Conservation (phyloP, 73 alveolate genomes). For the Paramecium caudatum region DNA sequence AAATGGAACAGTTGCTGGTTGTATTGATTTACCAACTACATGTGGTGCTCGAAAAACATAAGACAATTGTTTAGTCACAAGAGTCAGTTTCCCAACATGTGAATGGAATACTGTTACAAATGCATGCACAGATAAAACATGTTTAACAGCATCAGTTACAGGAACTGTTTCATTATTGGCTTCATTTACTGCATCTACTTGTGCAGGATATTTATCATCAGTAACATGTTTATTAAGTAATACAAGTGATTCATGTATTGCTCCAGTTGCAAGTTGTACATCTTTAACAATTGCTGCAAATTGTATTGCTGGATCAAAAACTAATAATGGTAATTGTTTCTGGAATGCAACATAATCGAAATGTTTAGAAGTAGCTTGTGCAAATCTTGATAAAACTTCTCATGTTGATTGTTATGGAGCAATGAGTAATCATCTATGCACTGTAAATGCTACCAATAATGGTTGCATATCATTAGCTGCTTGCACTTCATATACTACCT, state of each 20-base stretch:
- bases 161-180: no score
- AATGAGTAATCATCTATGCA: no score
- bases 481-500: no score
- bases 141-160: background rate
- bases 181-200: background rate
- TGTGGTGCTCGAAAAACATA: background rate
- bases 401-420: background rate
- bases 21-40: slow-evolving; percentile 26
- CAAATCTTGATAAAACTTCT: background rate
- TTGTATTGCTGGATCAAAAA: slow-evolving; percentile 27
- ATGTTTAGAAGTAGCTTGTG: slow-evolving; percentile 11
- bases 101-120: background rate
- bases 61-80: background rate
- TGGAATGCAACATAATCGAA: background rate
- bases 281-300: background rate
- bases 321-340: background rate
- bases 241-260: background rate
- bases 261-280: background rate
- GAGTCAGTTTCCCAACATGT: background rate
- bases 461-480: slow-evolving; percentile 11
- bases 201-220: background rate
- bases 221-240: background rate
- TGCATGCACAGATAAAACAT: background rate
- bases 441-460: slow-evolving; percentile 43
- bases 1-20: slow-evolving; percentile 13